phyloP scores from a whole-genome alignment of 2,329 filamentous ascomycete genomes.

The Didymosphaeria variabile region DNA sequence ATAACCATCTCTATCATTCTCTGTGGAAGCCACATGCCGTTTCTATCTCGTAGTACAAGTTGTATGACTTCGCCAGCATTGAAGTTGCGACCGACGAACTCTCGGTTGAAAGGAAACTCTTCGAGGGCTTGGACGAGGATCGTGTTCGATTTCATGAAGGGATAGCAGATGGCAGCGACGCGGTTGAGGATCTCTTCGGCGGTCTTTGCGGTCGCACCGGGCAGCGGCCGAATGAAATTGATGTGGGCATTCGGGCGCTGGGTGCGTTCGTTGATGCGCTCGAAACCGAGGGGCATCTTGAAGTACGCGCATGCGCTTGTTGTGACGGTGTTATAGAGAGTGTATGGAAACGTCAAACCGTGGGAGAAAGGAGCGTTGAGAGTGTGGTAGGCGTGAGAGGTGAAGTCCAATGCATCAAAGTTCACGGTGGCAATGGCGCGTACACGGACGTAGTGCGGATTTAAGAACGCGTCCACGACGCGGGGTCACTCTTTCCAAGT shows the following conservation, averaged over 20 bases:
- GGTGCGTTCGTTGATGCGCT: conserved; percentile 78
- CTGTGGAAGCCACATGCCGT: conserved; percentile 78
- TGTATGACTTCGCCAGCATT: conserved; percentile 89
- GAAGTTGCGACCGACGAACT: conserved; percentile 90
- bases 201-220: conserved; percentile 59
- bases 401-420: not conserved
- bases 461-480: conserved; percentile 7
- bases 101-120: conserved; percentile 80
- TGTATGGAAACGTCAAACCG: not conserved
- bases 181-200: conserved; percentile 48
- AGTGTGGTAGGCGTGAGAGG: conserved; percentile 3
- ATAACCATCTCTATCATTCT: conserved; percentile 91
- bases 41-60: conserved; percentile 76
- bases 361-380: not conserved
- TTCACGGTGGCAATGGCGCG: not conserved
- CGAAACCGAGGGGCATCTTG: conserved; percentile 78
- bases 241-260: conserved; percentile 80
- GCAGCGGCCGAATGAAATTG: conserved; percentile 83
- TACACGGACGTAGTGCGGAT: conserved; percentile 4
- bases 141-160: conserved; percentile 61
- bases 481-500: not conserved
- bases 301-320: not conserved
- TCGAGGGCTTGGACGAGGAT: conserved; percentile 68
- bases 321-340: not conserved
- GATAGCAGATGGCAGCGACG: conserved; percentile 74